Percentiles rank a stretch among this genome's conserved stretches.
Evolutionary conservation across 139 green algal species (phyloP).

Genomic region (Eudorina sp.): DNA sequence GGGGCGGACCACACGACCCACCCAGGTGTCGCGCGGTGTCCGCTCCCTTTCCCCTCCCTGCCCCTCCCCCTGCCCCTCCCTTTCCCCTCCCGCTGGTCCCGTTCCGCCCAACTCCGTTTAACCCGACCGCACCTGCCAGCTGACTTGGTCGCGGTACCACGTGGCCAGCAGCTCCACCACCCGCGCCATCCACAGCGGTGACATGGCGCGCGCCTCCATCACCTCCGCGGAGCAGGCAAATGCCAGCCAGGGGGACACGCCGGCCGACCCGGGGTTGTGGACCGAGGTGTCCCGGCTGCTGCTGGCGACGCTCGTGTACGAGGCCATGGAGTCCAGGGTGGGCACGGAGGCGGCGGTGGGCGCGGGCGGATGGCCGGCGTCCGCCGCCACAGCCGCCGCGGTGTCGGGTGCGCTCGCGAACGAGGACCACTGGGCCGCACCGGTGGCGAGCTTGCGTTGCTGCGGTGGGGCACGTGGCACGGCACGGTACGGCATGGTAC

Average conservation of each 20-base stretch:
- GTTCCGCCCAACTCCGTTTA: too few species aligned
- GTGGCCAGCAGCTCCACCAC: conserved; percentile 64
- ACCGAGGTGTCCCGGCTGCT: background rate
- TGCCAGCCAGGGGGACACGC: background rate
- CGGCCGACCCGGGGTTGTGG: background rate
- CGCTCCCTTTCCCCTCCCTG: too few species aligned
- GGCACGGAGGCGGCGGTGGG: background rate
- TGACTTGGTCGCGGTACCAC: conserved; percentile 72
- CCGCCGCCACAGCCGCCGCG: background rate
- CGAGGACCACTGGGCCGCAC: background rate
- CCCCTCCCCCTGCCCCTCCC: too few species aligned
- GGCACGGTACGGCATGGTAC: too few species aligned
- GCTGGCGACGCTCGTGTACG: conserved; percentile 2
- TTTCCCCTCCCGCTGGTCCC: too few species aligned
- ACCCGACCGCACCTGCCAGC: conserved; percentile 62
- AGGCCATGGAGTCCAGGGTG: conserved; percentile 2
- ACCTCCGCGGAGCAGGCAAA: background rate
- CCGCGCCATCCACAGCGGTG: conserved; percentile 52
- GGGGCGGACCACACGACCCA: too few species aligned
- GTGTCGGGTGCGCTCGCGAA: background rate
- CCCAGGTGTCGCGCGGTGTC: too few species aligned
- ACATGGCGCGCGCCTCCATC: conserved; percentile 59
- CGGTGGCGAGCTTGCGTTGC: background rate
- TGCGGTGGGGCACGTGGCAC: background rate
- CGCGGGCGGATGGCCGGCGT: background rate